These are phyloP conservation scores for Echites panduratus DNA, from an alignment of 257 asterid genomes.

Conservation along the genomic window DNA sequence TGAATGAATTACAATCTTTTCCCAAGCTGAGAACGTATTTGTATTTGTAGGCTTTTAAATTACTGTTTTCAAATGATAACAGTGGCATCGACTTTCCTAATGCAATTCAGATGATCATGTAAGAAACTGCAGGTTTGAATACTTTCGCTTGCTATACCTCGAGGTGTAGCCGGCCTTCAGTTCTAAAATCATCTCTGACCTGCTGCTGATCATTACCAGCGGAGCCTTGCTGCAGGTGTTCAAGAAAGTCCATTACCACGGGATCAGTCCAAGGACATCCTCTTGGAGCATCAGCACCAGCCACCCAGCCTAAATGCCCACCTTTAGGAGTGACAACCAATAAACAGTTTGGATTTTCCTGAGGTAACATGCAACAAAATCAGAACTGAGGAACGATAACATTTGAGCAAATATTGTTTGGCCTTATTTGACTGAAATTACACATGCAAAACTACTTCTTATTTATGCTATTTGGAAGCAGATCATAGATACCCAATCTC, in stretches of 20 bases:
- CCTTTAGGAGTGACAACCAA: conserved; percentile 88
- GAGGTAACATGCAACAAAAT: conserved; percentile 18
- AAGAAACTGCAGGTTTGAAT: not conserved
- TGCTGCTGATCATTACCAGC: not conserved
- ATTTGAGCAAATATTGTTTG: not conserved
- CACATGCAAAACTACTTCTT: not conserved
- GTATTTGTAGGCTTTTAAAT: not conserved
- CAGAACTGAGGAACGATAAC: not conserved
- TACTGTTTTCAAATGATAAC: not conserved
- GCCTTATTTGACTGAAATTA: not conserved
- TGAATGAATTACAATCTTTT: not conserved
- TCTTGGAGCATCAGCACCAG: conserved; percentile 65
- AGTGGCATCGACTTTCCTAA: not conserved
- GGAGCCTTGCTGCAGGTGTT: conserved; percentile 45
- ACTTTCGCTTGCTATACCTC: conserved; percentile 1
- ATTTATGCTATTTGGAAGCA: not conserved
- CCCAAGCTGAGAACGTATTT: not conserved
- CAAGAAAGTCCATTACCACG: conserved; percentile 81
- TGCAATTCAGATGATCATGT: not conserved
- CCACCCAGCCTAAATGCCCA: conserved; percentile 99
- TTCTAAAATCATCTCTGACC: not conserved
- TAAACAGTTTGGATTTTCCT: conserved; percentile 79
- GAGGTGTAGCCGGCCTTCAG: conserved; percentile 3
- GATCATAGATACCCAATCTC: not conserved
- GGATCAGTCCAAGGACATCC: conserved; percentile 98